Evolutionary conservation across 257 asterid genomes (phyloP).

Genomic region (Capsicum pubescens): DNA sequence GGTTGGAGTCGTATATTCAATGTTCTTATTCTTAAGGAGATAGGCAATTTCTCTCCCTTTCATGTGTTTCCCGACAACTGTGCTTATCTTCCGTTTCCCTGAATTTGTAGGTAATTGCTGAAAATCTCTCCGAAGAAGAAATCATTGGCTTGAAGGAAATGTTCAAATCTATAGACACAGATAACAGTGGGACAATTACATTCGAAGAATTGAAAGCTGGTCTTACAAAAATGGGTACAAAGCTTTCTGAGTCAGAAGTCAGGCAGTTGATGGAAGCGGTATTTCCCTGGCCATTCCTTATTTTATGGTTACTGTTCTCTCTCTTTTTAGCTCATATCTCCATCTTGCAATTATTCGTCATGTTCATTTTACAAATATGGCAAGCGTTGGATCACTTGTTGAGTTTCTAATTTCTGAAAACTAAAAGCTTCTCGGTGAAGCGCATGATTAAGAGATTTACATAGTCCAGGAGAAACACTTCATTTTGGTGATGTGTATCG

Average conservation of each 20-base stretch:
- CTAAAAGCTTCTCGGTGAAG: constrained; percentile 1
- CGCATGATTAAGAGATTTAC: constrained; percentile 6
- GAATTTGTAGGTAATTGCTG: constrained; percentile 76
- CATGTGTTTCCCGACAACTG: neutral
- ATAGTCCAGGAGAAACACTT: neutral
- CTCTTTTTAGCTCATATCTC: neutral
- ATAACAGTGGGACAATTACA: constrained; percentile 88
- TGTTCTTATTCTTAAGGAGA: constrained; percentile 11
- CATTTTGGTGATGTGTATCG: neutral
- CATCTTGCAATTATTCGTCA: constrained; percentile 19
- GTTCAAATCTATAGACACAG: constrained; percentile 96
- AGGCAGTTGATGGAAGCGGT: constrained; percentile 98
- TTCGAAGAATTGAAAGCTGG: constrained; percentile 94
- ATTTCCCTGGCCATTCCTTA: constrained; percentile 23
- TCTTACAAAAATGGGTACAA: constrained; percentile 89
- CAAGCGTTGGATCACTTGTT: neutral
- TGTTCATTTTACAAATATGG: constrained; percentile 10
- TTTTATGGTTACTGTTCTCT: constrained; percentile 17
- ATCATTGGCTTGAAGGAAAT: constrained; percentile 94
- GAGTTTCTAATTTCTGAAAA: neutral
- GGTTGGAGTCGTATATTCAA: constrained; percentile 42
- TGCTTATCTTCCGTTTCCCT: constrained; percentile 1
- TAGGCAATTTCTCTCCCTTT: neutral
- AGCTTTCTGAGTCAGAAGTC: constrained; percentile 90
- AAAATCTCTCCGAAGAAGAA: constrained; percentile 95